These are phyloP conservation scores for Glaciozyma martinii DNA, from an alignment of 768 basidiomycete species.

Conservation along the genomic window DNA sequence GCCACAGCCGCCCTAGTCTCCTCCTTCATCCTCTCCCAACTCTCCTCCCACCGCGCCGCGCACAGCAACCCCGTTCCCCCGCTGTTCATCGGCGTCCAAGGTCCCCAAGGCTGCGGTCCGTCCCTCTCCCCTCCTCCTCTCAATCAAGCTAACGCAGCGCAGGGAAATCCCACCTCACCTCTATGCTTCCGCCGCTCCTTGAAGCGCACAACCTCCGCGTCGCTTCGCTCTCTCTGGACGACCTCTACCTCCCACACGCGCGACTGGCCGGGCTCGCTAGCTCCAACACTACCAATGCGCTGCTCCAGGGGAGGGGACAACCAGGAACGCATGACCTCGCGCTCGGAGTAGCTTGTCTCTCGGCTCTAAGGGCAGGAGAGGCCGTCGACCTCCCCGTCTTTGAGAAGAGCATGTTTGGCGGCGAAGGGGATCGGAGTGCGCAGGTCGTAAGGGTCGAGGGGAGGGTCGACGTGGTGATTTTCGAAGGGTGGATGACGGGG, in stretches of 20 bases:
- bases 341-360: conserved; percentile 53
- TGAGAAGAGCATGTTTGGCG: conserved; percentile 72
- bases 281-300: conserved; percentile 51
- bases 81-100: conserved; percentile 78
- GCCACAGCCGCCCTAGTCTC: conserved; percentile 10
- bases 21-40: conserved; percentile 17
- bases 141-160: neutral
- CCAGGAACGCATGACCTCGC: conserved; percentile 83
- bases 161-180: conserved; percentile 72
- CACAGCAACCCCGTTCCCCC: conserved; percentile 41
- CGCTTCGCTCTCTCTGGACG: conserved; percentile 40
- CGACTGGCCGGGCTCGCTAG: conserved; percentile 52
- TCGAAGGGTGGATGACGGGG: conserved; percentile 95
- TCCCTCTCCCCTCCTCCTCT: neutral
- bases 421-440: conserved; percentile 70
- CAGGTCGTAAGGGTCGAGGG: conserved; percentile 46
- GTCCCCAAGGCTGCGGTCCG: conserved; percentile 75
- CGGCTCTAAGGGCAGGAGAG: conserved; percentile 43
- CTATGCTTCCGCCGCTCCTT: conserved; percentile 47
- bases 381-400: conserved; percentile 62
- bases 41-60: conserved; percentile 6
- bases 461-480: conserved; percentile 67
- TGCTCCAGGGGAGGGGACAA: conserved; percentile 76
- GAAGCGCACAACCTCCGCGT: conserved; percentile 28
- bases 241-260: conserved; percentile 72